These are phyloP conservation scores for Colletotrichum theobromicola DNA, from an alignment of 2,329 filamentous ascomycete genomes.

Conservation along the genomic window DNA sequence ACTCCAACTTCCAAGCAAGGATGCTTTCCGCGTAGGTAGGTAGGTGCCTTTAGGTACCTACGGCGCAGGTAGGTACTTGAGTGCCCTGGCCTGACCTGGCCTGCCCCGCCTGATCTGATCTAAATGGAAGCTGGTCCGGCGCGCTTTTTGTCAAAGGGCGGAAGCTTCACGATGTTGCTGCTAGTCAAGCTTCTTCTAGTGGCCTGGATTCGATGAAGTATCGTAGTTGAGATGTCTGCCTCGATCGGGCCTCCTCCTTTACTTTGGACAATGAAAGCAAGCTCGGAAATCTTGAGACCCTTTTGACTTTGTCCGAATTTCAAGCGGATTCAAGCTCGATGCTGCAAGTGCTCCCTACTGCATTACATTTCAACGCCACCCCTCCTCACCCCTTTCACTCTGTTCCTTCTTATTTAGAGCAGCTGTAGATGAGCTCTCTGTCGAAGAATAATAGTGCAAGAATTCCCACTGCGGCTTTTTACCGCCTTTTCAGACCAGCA, in stretches of 20 bases:
- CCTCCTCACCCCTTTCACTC: background rate
- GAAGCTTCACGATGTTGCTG: background rate
- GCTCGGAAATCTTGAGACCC: background rate
- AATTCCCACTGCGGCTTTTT: background rate
- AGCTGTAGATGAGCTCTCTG: background rate
- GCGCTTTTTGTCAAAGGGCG: background rate
- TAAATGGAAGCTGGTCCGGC: background rate
- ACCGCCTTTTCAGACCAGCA: background rate
- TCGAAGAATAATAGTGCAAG: background rate
- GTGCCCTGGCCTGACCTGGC: background rate
- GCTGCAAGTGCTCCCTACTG: background rate
- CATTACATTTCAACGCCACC: background rate
- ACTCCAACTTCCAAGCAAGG: background rate
- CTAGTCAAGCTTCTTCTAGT: background rate
- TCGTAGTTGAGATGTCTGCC: background rate
- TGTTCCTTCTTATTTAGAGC: background rate
- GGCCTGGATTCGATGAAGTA: background rate
- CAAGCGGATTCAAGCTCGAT: background rate
- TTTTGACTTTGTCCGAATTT: background rate
- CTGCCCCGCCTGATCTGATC: background rate
- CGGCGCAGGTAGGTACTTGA: background rate
- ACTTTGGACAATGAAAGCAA: background rate
- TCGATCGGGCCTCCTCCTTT: background rate
- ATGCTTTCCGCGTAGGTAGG: background rate
- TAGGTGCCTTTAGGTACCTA: too few species aligned